Conservation (phyloP, 257 asterid species). For the Fraxinus americana region DNA sequence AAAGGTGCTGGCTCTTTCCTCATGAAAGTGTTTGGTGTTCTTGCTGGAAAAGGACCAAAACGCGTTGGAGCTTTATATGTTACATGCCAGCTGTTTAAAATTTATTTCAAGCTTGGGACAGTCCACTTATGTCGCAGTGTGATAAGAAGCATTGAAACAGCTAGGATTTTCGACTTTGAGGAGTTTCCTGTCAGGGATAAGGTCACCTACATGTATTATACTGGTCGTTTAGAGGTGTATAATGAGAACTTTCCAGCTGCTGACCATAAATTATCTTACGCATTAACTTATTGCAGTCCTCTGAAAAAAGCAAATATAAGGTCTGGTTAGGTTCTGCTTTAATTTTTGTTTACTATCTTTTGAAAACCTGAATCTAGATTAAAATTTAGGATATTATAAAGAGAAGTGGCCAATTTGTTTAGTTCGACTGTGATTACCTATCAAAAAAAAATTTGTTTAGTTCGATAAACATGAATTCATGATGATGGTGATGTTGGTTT, state of each 20-base stretch:
- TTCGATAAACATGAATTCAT: neutral
- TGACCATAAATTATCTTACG: conserved; percentile 90
- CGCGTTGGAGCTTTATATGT: conserved; percentile 95
- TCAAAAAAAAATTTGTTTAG: neutral
- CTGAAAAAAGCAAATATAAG: conserved; percentile 79
- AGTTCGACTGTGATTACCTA: too few relatives aligned
- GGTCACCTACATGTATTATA: conserved; percentile 98
- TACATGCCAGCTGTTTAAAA: conserved; percentile 91
- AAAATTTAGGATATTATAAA: conserved; percentile 17
- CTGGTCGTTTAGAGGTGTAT: conserved; percentile 97
- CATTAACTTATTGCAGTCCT: conserved; percentile 63
- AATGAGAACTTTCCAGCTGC: conserved; percentile 94
- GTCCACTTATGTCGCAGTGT: conserved; percentile 94
- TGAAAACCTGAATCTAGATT: conserved; percentile 20
- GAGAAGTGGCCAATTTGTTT: neutral
- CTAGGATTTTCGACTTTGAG: conserved; percentile 89
- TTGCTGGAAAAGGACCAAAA: conserved; percentile 94
- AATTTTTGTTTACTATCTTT: neutral
- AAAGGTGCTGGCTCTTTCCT: conserved; percentile 96
- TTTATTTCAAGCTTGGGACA: conserved; percentile 94
- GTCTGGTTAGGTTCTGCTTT: conserved; percentile 32
- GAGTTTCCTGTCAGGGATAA: conserved; percentile 93
- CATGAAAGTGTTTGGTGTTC: conserved; percentile 94
- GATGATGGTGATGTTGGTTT: neutral
- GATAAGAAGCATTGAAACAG: conserved; percentile 95